Conservation (phyloP, 495 filamentous ascomycete genomes). For the Aspergillus homomorphus region DNA sequence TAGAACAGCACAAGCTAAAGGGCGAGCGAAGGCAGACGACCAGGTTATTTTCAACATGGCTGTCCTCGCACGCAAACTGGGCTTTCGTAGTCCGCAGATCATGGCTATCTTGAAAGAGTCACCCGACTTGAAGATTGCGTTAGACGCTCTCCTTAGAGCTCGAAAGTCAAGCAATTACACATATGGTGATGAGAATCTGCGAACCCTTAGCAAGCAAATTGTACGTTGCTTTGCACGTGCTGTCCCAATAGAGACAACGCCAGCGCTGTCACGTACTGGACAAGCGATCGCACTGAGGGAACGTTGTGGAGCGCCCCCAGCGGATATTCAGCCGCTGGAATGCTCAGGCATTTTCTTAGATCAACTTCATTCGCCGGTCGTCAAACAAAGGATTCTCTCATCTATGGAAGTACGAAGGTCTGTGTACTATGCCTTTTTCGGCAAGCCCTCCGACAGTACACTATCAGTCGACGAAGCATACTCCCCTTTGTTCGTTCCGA, state of each 20-base stretch:
- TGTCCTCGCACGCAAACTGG: conserved; percentile 23
- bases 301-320: conserved; percentile 21
- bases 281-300: conserved; percentile 13
- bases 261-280: conserved; percentile 9
- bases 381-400: conserved; percentile 15
- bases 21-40: conserved; percentile 24
- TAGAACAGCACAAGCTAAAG: conserved; percentile 12
- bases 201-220: conserved; percentile 22
- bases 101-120: conserved; percentile 19
- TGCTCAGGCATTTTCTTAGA: conserved; percentile 27
- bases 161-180: conserved; percentile 27
- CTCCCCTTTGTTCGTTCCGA: conserved; percentile 5
- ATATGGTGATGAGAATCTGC: conserved; percentile 23
- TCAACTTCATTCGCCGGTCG: conserved; percentile 21
- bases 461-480: not conserved
- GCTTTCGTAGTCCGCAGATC: conserved; percentile 29
- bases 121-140: conserved; percentile 30
- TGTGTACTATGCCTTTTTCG: conserved; percentile 38
- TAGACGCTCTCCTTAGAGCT: conserved; percentile 29
- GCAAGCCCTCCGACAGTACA: conserved; percentile 12
- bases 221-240: conserved; percentile 19
- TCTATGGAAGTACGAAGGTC: conserved; percentile 30
- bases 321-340: conserved; percentile 21
- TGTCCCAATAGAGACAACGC: conserved; percentile 10
- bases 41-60: conserved; percentile 28